Conservation (phyloP, 2,329 filamentous ascomycete species). For the Zopfia rhizophila region DNA sequence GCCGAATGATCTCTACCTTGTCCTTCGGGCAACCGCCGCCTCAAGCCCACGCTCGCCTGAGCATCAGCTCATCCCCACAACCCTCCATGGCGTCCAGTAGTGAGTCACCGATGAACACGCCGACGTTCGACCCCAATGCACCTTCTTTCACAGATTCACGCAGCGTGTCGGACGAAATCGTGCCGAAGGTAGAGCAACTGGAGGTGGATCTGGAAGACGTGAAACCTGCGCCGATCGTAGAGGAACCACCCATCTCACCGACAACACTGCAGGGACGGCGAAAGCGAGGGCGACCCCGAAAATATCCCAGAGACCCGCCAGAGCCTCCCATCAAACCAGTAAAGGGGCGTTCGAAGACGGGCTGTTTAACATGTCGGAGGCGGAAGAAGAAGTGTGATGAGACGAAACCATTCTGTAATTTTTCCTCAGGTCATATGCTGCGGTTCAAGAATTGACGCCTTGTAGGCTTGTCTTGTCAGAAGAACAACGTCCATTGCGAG, state of each 20-base stretch:
- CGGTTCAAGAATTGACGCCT: slow-evolving; percentile 32
- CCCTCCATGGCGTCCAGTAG: slow-evolving; percentile 54
- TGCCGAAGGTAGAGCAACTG: slow-evolving; percentile 66
- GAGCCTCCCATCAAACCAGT: slow-evolving; percentile 74
- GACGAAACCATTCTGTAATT: slow-evolving; percentile 57
- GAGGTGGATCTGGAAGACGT: slow-evolving; percentile 55
- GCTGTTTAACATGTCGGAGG: slow-evolving; percentile 68
- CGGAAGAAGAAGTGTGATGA: slow-evolving; percentile 71
- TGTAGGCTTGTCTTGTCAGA: slow-evolving; percentile 85
- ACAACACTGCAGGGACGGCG: slow-evolving; percentile 51
- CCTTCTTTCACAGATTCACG: slow-evolving; percentile 34
- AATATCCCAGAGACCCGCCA: slow-evolving; percentile 74
- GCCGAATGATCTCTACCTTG: slow-evolving; percentile 48
- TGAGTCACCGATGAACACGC: slow-evolving; percentile 50
- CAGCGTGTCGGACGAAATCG: slow-evolving; percentile 48
- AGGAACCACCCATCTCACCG: slow-evolving; percentile 45
- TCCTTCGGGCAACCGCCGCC: slow-evolving; percentile 48
- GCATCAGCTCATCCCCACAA: slow-evolving; percentile 53
- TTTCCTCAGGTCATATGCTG: background rate
- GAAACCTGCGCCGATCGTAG: slow-evolving; percentile 45
- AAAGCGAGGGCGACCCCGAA: slow-evolving; percentile 79
- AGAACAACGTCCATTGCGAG: slow-evolving; percentile 91
- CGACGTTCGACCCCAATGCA: slow-evolving; percentile 45
- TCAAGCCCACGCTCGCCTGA: slow-evolving; percentile 45
- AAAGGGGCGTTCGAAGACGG: slow-evolving; percentile 74